These are phyloP conservation scores for Candida germanica DNA, from an alignment of 805 yeast species.

Conservation along the genomic window DNA sequence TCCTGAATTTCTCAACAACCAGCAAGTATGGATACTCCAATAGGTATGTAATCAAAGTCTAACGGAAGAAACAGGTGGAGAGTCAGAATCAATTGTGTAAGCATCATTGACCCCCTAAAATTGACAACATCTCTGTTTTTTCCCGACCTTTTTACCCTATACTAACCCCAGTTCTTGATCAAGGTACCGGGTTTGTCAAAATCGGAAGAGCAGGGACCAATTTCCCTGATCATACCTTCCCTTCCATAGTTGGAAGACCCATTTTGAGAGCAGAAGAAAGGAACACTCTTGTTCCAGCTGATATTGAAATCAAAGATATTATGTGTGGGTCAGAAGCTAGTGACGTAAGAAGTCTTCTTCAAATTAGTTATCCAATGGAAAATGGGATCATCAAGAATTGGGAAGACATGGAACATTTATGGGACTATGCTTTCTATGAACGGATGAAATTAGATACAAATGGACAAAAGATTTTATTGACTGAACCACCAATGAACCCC, in stretches of 20 bases:
- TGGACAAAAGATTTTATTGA: constrained; percentile 78
- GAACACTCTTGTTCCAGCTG: constrained; percentile 48
- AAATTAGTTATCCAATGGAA: constrained; percentile 97
- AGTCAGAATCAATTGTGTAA: too few species aligned
- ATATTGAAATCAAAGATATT: constrained; percentile 82
- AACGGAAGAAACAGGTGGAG: too few species aligned
- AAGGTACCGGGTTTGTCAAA: constrained; percentile 98
- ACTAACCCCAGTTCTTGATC: constrained; percentile 75
- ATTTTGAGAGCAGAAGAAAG: constrained; percentile 95
- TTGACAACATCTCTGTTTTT: not conserved
- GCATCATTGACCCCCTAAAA: too few species aligned
- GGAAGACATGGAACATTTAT: constrained; percentile 98
- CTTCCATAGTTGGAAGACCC: constrained; percentile 96
- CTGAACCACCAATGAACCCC: constrained; percentile 99
- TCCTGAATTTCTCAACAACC: constrained; percentile 3
- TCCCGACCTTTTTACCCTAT: not conserved
- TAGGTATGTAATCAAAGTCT: constrained; percentile 9
- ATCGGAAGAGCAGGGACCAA: constrained; percentile 96
- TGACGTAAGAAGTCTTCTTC: constrained; percentile 83
- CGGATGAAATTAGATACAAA: constrained; percentile 73
- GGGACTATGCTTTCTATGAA: constrained; percentile 97
- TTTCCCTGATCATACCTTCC: constrained; percentile 95
- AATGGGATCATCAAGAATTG: constrained; percentile 95
- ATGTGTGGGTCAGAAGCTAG: constrained; percentile 98
- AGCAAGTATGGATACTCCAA: constrained; percentile 5